phyloP scores from a whole-genome alignment of 2,329 filamentous ascomycete species.

The Beauveria sp. region DNA sequence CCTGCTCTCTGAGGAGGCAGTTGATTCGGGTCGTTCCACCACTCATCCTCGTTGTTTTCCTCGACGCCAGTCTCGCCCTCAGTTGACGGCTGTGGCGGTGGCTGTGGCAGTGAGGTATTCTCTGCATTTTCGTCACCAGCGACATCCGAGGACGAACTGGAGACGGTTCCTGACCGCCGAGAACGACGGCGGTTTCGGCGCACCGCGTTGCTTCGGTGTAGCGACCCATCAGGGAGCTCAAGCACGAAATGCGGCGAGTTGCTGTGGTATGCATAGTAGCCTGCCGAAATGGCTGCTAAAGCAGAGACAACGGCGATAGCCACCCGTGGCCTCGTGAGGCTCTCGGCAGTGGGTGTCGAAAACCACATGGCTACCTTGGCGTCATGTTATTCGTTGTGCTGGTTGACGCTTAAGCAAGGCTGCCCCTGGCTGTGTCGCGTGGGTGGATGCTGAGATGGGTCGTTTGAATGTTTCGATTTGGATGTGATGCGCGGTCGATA shows the following conservation, averaged over 20 bases:
- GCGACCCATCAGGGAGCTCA: constrained; percentile 21
- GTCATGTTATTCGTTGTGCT: constrained; percentile 22
- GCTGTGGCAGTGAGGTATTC: constrained; percentile 18
- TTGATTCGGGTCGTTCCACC: constrained; percentile 40
- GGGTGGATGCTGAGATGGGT: not conserved
- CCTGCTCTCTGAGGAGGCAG: constrained; percentile 46
- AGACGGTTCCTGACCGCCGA: constrained; percentile 29
- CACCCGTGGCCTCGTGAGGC: constrained; percentile 45
- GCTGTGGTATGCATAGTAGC: constrained; percentile 50
- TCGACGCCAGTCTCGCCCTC: constrained; percentile 27
- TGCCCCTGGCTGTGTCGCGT: constrained; percentile 1
- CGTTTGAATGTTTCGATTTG: not conserved
- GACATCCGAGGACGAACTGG: constrained; percentile 34
- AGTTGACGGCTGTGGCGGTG: constrained; percentile 18
- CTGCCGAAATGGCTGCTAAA: constrained; percentile 46
- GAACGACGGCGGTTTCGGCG: constrained; percentile 38
- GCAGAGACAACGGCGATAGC: constrained; percentile 49
- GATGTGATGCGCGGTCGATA: not conserved
- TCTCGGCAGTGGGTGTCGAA: constrained; percentile 43
- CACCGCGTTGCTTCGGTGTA: constrained; percentile 62
- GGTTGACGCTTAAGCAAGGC: not conserved
- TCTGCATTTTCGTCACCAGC: constrained; percentile 38
- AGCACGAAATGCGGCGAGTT: constrained; percentile 19
- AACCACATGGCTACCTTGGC: constrained; percentile 36
- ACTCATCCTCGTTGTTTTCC: constrained; percentile 39